Evolutionary conservation across 2,329 filamentous ascomycete species (phyloP).

Genomic region (Colletotrichum lupini): DNA sequence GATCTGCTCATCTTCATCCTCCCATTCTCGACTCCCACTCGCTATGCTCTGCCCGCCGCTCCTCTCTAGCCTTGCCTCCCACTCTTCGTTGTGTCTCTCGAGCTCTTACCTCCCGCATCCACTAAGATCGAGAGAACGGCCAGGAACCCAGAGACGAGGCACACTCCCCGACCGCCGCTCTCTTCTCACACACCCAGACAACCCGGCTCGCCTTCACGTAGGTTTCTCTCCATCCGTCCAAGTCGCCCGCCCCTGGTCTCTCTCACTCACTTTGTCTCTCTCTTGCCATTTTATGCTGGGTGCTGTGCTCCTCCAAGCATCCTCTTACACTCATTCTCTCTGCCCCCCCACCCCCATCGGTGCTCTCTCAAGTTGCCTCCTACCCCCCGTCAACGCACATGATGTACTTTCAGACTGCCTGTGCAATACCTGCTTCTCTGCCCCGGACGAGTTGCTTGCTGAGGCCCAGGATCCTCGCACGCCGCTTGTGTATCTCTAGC

Average conservation of each 20-base stretch:
- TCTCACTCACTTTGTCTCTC: conserved; percentile 3
- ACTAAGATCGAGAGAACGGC: conserved; percentile 29
- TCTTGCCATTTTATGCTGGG: neutral
- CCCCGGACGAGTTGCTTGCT: conserved; percentile 31
- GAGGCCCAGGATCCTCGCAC: conserved; percentile 31
- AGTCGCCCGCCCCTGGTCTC: conserved; percentile 33
- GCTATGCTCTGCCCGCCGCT: conserved; percentile 11
- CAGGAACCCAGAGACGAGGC: conserved; percentile 23
- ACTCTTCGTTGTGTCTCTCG: conserved; percentile 17
- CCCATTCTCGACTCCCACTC: conserved; percentile 25
- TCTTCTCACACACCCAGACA: conserved; percentile 30
- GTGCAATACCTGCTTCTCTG: conserved; percentile 27
- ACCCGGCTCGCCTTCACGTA: conserved; percentile 33
- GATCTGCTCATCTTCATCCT: conserved; percentile 36
- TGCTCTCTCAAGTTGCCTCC: conserved; percentile 33
- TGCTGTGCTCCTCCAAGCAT: conserved; percentile 13
- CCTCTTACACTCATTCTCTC: conserved; percentile 2
- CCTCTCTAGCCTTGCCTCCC: conserved; percentile 27
- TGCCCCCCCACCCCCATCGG: conserved; percentile 4
- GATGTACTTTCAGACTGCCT: conserved; percentile 30
- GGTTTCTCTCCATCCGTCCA: conserved; percentile 35
- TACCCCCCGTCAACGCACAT: conserved; percentile 28
- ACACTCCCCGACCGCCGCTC: conserved; percentile 22
- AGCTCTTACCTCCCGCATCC: conserved; percentile 20
- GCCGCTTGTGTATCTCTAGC: conserved; percentile 35